Evolutionary conservation across 2,329 filamentous ascomycete species (phyloP), one percentile per base, ranked within the genome.

Genomic region (Scorias spongiosa): DNA sequence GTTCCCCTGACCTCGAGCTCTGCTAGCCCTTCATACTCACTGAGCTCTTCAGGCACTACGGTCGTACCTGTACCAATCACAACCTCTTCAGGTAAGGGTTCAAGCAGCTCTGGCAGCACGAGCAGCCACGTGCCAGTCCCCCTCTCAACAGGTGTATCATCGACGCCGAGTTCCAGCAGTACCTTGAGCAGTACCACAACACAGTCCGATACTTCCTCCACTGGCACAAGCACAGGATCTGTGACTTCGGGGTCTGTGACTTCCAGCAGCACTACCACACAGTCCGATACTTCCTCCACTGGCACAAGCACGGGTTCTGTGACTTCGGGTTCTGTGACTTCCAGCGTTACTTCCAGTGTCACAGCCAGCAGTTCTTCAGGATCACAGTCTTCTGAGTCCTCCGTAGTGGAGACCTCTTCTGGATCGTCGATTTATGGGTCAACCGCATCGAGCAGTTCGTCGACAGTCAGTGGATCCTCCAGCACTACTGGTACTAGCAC

Each of bases 1-100:
- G 44, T 57, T 14, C 48, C 53, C 15, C 39, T 52, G 1, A 51
- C 47, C 10, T 51, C 51, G 7, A 34, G 49, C 5, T 50, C 50
- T 4, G 4, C 11, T 38, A 44, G 29, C 42, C 48, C 12, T 26
- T 44, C 26, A 39, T 45, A 14, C 5, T 49, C 49, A 10, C 41
- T 29, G 15, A 49, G 43, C 30, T 47, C 46, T 5, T 46, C 43
- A 6, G 49, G 46, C 28, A 38, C 40, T 10, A 47, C 40, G 6
- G 42, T 47, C n/a, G 39, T 46, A 17, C 44, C 48, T 18, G 45
- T 43, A n/a, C 41, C 42, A 32, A 36, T 40, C 5, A 42, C 46
- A 12, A 40, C 39, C 9, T 42, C 42, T 14, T 40, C 43, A 10
- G 30, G 42, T 15, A 40, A 39, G 6, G 38, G 39, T 14, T 40